Evolutionary conservation across 768 basidiomycete genomes (phyloP).

Genomic region (Psilocybe subaeruginosa): DNA sequence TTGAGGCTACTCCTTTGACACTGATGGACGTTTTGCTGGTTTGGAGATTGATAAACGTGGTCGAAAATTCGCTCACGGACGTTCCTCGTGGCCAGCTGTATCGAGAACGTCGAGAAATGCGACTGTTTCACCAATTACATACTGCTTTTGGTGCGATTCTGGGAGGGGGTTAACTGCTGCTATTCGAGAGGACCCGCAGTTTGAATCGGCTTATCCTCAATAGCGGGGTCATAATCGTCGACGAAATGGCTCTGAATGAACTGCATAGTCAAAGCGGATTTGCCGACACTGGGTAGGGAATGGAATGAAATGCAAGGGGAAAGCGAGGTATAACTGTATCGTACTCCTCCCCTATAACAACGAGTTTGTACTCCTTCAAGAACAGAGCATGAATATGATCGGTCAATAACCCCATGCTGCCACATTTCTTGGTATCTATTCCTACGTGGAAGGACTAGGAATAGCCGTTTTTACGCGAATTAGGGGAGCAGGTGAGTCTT

Average conservation of each 20-base stretch:
- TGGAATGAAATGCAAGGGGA: neutral
- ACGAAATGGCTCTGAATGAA: slow-evolving; percentile 97
- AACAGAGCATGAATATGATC: slow-evolving; percentile 68
- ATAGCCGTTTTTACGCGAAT: no score
- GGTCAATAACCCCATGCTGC: slow-evolving; percentile 36
- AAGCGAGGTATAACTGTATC: neutral
- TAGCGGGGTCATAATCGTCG: slow-evolving; percentile 93
- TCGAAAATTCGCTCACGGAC: slow-evolving; percentile 61
- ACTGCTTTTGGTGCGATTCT: slow-evolving; percentile 98
- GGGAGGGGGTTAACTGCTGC: slow-evolving; percentile 10
- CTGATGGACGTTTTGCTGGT: no score
- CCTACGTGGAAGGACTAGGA: slow-evolving; percentile 4
- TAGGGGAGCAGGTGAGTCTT: no score
- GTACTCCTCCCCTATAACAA: slow-evolving; percentile 96
- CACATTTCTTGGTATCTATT: slow-evolving; percentile 29
- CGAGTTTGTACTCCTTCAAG: slow-evolving; percentile 96
- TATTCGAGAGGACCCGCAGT: neutral
- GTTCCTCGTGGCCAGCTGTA: slow-evolving; percentile 98
- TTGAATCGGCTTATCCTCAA: slow-evolving; percentile 64
- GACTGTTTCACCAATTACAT: slow-evolving; percentile 98
- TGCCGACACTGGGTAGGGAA: slow-evolving; percentile 42
- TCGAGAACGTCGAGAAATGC: slow-evolving; percentile 97
- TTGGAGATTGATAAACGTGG: no score
- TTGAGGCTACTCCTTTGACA: no score
- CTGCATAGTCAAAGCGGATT: slow-evolving; percentile 96